Evolutionary conservation across 805 yeast species (phyloP).

Genomic region (Zygosaccharomyces lentus): DNA sequence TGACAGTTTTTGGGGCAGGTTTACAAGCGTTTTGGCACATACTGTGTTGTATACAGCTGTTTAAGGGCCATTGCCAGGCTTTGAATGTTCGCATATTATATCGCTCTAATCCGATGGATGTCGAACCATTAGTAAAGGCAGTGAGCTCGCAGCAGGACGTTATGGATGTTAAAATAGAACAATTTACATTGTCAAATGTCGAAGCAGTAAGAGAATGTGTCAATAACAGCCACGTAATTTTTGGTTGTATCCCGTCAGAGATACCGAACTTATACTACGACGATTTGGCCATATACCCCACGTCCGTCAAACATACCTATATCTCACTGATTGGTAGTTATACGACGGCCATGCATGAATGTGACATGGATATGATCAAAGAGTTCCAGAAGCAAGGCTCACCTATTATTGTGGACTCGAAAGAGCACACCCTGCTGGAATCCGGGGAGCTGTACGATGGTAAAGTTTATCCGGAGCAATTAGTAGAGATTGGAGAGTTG

Average conservation of each 20-base stretch:
- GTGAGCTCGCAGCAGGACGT: conserved; percentile 29
- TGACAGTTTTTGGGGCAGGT: conserved; percentile 56
- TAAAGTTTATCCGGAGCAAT: conserved; percentile 36
- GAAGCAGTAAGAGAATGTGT: conserved; percentile 27
- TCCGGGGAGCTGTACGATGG: conserved; percentile 62
- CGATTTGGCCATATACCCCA: conserved; percentile 25
- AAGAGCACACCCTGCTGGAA: conserved; percentile 50
- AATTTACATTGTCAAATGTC: conserved; percentile 24
- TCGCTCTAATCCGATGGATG: conserved; percentile 37
- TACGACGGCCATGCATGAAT: conserved; percentile 63
- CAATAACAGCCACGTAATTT: conserved; percentile 44
- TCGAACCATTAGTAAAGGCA: conserved; percentile 43
- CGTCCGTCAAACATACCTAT: conserved; percentile 34
- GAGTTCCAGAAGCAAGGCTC: conserved; percentile 35
- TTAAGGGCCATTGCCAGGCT: conserved; percentile 19
- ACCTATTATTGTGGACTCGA: conserved; percentile 56
- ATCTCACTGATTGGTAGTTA: conserved; percentile 63
- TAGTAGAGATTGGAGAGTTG: conserved; percentile 47
- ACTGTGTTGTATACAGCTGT: conserved; percentile 8
- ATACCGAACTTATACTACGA: conserved; percentile 41
- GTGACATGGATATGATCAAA: conserved; percentile 43
- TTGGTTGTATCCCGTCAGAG: conserved; percentile 59
- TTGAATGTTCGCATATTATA: conserved; percentile 41
- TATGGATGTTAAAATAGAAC: conserved; percentile 32
- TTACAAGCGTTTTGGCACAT: conserved; percentile 64